Evolutionary conservation across 2,329 filamentous ascomycete species (phyloP), one percentile per base, ranked within the genome.

Genomic region (Ramichloridium luteum): DNA sequence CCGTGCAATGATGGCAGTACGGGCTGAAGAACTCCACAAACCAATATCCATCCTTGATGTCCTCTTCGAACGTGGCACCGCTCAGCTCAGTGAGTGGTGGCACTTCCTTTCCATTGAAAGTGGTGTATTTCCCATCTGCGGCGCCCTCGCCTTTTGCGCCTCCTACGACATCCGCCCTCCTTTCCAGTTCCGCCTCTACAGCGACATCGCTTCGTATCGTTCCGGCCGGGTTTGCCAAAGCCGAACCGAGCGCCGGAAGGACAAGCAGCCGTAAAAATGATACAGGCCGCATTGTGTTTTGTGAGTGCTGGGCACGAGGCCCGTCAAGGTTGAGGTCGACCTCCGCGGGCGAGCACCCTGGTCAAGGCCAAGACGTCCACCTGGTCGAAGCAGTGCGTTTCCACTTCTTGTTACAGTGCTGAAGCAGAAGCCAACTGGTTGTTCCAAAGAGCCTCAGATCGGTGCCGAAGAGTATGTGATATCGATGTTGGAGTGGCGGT

Each of bases 1-100:
- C 65, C 54, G 70, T 69, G 62, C 86, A 94, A 57, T 93, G 84
- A 28, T 68, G 68, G 57, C 65, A 68, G 39, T 58, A 57, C 9
- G 65, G 65, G 30, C 63, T 67, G 48, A 57, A 68, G 54, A 61
- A 66, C 46, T 68, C 65, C 32, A 68, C 62, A 16, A 64, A 46
- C 78, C 77, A 83, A 58, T 72, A 80, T 46, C 78, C 76, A 55
- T 80, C 61, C 40, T 68, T 69, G 27, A 70, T 56, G 41, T 72
- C 67, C 20, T 67, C 60, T 4, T 74, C 67, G 43, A 76, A 69
- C 43, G 63, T 75, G 26, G 65, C 56, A 16, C 67, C 65, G 2
- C 65, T 70, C 39, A 84, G 51, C 47, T 78, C 70, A 26, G 68
- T 56, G 49, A 80, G 58, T 4, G 76, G 72, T 20, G 79, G 78